Base-by-base conservation (phyloP, 768 basidiomycete species). In the Calocera viscosa region DNA sequence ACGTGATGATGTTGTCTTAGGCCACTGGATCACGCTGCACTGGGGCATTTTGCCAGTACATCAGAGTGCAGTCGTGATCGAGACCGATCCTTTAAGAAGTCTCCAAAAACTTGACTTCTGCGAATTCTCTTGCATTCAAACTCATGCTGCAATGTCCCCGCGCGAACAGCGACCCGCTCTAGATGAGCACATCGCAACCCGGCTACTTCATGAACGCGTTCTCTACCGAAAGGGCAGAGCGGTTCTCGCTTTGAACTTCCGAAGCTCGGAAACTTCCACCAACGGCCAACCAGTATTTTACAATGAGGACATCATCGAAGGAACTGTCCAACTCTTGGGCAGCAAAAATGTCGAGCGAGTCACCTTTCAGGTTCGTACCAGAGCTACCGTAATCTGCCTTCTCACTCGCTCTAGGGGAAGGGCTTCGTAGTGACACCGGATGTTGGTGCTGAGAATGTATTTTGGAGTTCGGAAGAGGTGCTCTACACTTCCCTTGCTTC, bases 381-480 rank as follows among this genome's bases (percentile, higher is more conserved):
- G 11, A 3, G 14, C 19, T 19, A 19, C 30, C 19, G 26, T 19
- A 28, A 26, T 32, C 30, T 60, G 14, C 26, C 30, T 30, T 8
- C 53, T 60, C 10, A 60, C 10, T 28, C 10, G 2, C 24, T 60
- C 5, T 10, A 60, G 53, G 53, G 53, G 16, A 60, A 60, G 19
- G 53, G 53, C 5, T 28, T 60, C 30, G 14, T 60, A 2, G 30
- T 32, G 14, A 32, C 5, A 11, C 53, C 53, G 30, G 53, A 60
- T 32, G 16, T 60, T 10, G 53, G 53, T 12, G 22, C 30, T 7
- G 53, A 60, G 19, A 60, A 32, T 10, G 53, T 60, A 32, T 60
- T 60, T 19, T 60, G 53, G 53, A 60, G 26, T 19, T 26, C 53
- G 8, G 53, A 26, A 60, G 53, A 60, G 53, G 53, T 60, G 53